These are phyloP conservation scores for Tephrocybe sp. DNA, from an alignment of 768 basidiomycete genomes.

Conservation along the genomic window DNA sequence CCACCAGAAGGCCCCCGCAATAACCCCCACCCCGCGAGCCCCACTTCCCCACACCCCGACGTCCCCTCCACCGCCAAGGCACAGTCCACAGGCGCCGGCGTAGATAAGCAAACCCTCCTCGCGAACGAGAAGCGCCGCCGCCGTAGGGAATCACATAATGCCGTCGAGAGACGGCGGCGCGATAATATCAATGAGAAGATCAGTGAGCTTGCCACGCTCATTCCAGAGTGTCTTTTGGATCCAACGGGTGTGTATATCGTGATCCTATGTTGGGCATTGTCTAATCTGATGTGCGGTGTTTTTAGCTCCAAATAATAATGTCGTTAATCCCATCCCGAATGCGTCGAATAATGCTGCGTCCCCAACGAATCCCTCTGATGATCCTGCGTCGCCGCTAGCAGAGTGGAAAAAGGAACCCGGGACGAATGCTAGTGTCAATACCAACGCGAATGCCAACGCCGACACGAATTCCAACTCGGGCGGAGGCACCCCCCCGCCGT, in stretches of 20 bases:
- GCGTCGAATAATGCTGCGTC: constrained; percentile 2
- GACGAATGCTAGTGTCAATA: background rate
- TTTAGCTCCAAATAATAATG: background rate
- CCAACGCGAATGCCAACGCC: background rate
- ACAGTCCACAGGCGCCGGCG: background rate
- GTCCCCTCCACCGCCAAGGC: constrained; percentile 6
- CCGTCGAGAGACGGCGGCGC: constrained; percentile 81
- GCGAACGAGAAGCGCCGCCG: constrained; percentile 83
- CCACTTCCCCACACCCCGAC: constrained; percentile 4
- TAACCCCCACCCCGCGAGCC: background rate
- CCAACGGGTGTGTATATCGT: constrained; percentile 13
- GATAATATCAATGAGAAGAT: constrained; percentile 98
- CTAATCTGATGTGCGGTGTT: background rate
- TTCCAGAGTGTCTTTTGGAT: constrained; percentile 85
- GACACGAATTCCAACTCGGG: constrained; percentile 10
- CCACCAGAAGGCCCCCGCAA: background rate
- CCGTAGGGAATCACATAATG: constrained; percentile 86
- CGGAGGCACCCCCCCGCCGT: constrained; percentile 5
- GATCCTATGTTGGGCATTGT: background rate
- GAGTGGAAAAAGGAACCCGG: constrained; percentile 12
- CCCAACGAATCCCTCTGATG: constrained; percentile 4
- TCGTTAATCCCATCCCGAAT: background rate
- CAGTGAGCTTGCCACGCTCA: constrained; percentile 80
- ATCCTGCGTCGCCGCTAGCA: constrained; percentile 11
- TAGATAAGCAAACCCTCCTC: constrained; percentile 52